Evolutionary conservation across 352 stramenopile species (phyloP), one percentile per base, ranked within the genome.

Genomic region (Pythium rishiriense): DNA sequence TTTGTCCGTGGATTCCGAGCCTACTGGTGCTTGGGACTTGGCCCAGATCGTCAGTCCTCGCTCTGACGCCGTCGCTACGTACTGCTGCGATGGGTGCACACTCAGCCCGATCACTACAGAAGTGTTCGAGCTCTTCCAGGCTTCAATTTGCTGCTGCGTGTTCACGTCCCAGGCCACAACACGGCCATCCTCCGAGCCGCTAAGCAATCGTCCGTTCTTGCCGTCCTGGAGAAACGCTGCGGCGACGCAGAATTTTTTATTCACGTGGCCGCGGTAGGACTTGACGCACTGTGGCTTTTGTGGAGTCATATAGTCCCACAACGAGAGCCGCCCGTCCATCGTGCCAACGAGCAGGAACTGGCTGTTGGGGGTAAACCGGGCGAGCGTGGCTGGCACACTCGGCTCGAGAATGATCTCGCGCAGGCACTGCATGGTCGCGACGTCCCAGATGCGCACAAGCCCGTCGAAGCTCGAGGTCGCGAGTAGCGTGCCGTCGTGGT

Each of bases 361-460:
- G 35, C 93, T 93, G 72, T 99, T 99, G 33, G 96, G 94, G 29
- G 90, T 91, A 75, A 98, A 99, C 17, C 74, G 81, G 7, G 94
- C 92, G 62, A 84, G 86, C 21, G 82, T 89, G 43, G 92, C 83
- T 3, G 85, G 81, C 19, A 73, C 78, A 0, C 76, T 70, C 6
- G 78, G 73, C 11, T 85, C 75, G 35, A 78, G 54, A 42, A 98
- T 88, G 28, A 98, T 84, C 29, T 96, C 98, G 41, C 97, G 97
- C 25, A 99, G 74, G 74, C 96, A 99, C 72, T 98, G 90, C 45
- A 93, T 94, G 25, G 91, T 97, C 22, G 88, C 89, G n/a, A 97
- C 93, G 79, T 99, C 97, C 97, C 97, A 99, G 31, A 99, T 87
- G 46, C 97, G 82, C 55, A 83, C 82, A n/a, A 93, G 70, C 8